Conservation (phyloP, 2,329 filamentous ascomycete species). For the Colletotrichum sp. region DNA sequence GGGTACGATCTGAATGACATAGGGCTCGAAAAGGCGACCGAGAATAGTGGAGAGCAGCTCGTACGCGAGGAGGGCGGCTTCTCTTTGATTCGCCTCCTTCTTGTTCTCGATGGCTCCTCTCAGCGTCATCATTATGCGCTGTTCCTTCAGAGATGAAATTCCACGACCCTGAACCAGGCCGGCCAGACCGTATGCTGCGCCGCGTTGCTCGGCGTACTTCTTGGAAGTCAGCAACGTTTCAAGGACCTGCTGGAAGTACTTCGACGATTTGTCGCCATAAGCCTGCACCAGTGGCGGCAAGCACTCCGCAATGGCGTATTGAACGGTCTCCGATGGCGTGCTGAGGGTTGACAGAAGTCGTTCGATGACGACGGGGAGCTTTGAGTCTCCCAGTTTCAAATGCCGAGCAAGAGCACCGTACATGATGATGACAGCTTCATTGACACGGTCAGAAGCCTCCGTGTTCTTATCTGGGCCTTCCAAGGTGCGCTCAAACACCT, state of each 20-base stretch:
- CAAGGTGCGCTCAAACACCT: slow-evolving; percentile 87
- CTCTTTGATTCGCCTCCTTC: slow-evolving; percentile 86
- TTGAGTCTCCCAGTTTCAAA: slow-evolving; percentile 81
- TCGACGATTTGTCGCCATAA: slow-evolving; percentile 76
- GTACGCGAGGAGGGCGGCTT: slow-evolving; percentile 88
- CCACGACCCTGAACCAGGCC: slow-evolving; percentile 91
- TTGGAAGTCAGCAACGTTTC: slow-evolving; percentile 86
- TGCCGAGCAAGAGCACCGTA: slow-evolving; percentile 94
- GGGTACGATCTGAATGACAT: slow-evolving; percentile 93
- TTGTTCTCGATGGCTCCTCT: slow-evolving; percentile 91
- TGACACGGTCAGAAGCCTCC: slow-evolving; percentile 84
- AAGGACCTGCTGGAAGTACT: slow-evolving; percentile 82
- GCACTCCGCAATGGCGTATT: slow-evolving; percentile 95
- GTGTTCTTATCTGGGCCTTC: slow-evolving; percentile 84
- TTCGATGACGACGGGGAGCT: slow-evolving; percentile 87
- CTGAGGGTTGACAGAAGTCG: slow-evolving; percentile 85
- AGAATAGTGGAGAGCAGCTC: slow-evolving; percentile 89
- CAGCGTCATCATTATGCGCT: slow-evolving; percentile 83
- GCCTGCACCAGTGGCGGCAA: slow-evolving; percentile 88
- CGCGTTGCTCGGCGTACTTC: slow-evolving; percentile 90
- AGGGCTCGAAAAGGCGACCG: slow-evolving; percentile 91
- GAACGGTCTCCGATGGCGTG: slow-evolving; percentile 95
- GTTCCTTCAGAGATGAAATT: slow-evolving; percentile 80
- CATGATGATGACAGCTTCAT: slow-evolving; percentile 96
- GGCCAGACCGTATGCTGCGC: slow-evolving; percentile 92